A percentile compares a stretch with the other conserved stretches of the same genome.
phyloP scores from a whole-genome alignment of 306 rosid genomes.

The Echinosophora koreensis region DNA sequence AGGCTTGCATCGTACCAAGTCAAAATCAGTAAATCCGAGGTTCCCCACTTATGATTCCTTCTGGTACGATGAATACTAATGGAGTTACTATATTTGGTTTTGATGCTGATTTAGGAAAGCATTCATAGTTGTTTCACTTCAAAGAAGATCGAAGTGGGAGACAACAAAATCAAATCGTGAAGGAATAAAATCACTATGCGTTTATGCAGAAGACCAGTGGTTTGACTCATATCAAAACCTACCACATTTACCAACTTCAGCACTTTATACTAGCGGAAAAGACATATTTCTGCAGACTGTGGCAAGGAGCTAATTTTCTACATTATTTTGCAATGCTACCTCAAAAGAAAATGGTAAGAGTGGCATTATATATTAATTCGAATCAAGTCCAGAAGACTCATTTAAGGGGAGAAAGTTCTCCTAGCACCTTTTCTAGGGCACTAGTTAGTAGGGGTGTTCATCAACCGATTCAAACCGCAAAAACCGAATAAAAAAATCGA shows the following conservation, averaged over 20 bases:
- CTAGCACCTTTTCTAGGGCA: no score
- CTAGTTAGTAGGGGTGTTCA: no score
- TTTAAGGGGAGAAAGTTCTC: no score
- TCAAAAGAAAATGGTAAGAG: not conserved
- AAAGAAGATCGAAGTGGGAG: slow-evolving; percentile 46
- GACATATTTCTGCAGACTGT: not conserved
- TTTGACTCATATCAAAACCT: no score
- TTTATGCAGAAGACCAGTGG: no score
- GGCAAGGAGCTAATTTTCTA: not conserved
- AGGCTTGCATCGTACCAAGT: not conserved
- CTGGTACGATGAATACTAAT: slow-evolving; percentile 41
- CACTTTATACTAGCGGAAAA: not conserved
- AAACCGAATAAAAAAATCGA: no score
- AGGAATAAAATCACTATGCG: slow-evolving; percentile 35
- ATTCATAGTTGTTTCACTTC: slow-evolving; percentile 8
- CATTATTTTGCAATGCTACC: not conserved
- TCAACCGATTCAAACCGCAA: no score
- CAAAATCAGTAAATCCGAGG: not conserved
- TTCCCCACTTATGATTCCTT: slow-evolving; percentile 43
- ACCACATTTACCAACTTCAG: not conserved
- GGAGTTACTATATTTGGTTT: slow-evolving; percentile 8
- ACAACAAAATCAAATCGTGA: slow-evolving; percentile 43
- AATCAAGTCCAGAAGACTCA: no score
- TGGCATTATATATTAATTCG: not conserved
- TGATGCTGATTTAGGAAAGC: slow-evolving; percentile 18